Base-by-base conservation (phyloP, 148 eudicot species). In the Arctostaphylos glauca region DNA sequence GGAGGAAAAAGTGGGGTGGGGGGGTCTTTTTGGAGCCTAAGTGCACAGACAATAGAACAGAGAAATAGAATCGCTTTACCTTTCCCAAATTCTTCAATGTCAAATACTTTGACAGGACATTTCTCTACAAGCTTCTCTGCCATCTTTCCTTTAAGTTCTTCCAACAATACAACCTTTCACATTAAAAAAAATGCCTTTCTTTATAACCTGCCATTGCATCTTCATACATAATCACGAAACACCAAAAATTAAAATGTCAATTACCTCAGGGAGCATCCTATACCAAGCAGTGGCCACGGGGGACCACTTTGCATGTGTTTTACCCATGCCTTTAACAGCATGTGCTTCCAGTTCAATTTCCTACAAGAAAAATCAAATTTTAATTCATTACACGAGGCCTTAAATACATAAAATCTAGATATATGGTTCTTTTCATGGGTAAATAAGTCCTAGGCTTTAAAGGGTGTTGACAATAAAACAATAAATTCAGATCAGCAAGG, bases 261-360 rank as follows among this genome's bases (percentile, higher is more conserved):
- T 85, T 86, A 96, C 99, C 99, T 93, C 97, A 16, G 99, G 99
- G 62, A 92, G 98, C 97, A 94, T 93, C 86, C 92, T 86, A 81
- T 96, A 94, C 99, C 99, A 94, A 87, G 99, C 95, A 86, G 99
- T 94, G 54, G 99, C 98, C 84, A 96, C 99, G 31, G 98, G 99
- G 48, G 99, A 96, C 95, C 97, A 96, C 91, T 96, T 94, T 76
- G 99, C 98, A 89, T 96, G 97, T 47, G 97, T 96, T 83, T 89
- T 93, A 38, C 98, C 99, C 81, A 90, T 77, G 79, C 99, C 99
- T 88, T 96, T 93, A 73, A 94, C 90, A 80, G 98, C 99, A 86
- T 94, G 99, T 7, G 94, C 99, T 89, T 96, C 99, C 80, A 96
- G 92, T 84, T 96, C 99, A 82, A 96, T 96, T 93, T 94, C 98